phyloP scores from a whole-genome alignment of 257 asterid species.

The Striga asiatica region DNA sequence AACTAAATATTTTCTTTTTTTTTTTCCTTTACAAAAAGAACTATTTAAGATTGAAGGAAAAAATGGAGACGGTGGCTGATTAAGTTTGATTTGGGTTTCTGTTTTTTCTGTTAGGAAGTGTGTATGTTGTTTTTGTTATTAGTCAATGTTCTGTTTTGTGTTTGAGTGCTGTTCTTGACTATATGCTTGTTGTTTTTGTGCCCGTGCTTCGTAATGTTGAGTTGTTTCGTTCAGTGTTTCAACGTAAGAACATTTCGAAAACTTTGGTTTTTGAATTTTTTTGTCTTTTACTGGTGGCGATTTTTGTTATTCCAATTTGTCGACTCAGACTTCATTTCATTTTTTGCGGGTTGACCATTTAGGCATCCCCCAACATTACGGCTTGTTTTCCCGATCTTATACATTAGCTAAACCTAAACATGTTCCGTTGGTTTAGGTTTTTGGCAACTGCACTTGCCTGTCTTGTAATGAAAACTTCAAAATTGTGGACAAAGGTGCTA shows the following conservation, averaged over 20 bases:
- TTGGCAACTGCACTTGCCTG: too few relatives aligned
- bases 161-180: constrained; percentile 27
- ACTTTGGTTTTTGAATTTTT: constrained; percentile 12
- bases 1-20: too few relatives aligned
- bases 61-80: constrained; percentile 28
- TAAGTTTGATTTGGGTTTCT: constrained; percentile 23
- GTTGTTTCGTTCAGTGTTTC: constrained; percentile 16
- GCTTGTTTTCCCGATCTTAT: not conserved
- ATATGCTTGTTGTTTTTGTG: constrained; percentile 25
- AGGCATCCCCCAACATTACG: too few relatives aligned
- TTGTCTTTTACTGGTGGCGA: constrained; percentile 9
- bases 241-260: constrained; percentile 15
- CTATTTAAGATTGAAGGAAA: constrained; percentile 24
- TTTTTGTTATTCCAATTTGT: constrained; percentile 20
- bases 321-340: too few relatives aligned
- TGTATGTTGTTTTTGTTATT: constrained; percentile 18
- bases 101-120: constrained; percentile 25
- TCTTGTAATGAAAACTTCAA: too few relatives aligned
- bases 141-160: constrained; percentile 21
- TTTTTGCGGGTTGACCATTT: too few relatives aligned
- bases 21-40: too few relatives aligned
- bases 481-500: too few relatives aligned
- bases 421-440: too few relatives aligned
- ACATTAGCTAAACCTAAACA: too few relatives aligned
- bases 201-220: constrained; percentile 21